Evolutionary conservation across 2,329 filamentous ascomycete genomes (phyloP).

Genomic region (Aspergillus japonicus): DNA sequence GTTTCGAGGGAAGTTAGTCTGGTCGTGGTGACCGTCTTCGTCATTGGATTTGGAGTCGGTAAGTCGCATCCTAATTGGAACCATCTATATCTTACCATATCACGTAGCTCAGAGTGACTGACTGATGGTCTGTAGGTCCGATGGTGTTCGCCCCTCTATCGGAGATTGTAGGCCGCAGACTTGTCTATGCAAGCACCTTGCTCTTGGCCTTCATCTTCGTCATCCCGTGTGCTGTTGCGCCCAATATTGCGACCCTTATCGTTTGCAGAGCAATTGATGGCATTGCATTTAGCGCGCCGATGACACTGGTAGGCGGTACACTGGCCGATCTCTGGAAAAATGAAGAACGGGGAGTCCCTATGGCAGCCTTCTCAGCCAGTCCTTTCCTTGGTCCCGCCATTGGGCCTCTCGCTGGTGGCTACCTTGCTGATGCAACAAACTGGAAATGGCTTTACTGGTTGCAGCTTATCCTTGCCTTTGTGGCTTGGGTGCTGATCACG

Average conservation of each 20-base stretch:
- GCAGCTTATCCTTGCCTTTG: slow-evolving; percentile 70
- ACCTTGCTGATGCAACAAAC: slow-evolving; percentile 64
- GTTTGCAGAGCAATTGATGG: slow-evolving; percentile 76
- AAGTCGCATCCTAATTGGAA: slow-evolving; percentile 17
- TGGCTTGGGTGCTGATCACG: slow-evolving; percentile 72
- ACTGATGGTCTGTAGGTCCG: slow-evolving; percentile 52
- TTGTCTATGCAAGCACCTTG: slow-evolving; percentile 70
- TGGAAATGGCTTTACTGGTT: slow-evolving; percentile 91
- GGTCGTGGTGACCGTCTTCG: slow-evolving; percentile 72
- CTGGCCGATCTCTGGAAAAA: slow-evolving; percentile 80
- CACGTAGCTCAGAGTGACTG: slow-evolving; percentile 6
- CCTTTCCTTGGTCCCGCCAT: slow-evolving; percentile 80
- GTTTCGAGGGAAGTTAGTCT: slow-evolving; percentile 72
- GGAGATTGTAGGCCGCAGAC: slow-evolving; percentile 69
- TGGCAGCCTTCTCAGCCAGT: slow-evolving; percentile 81
- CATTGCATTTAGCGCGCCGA: slow-evolving; percentile 80
- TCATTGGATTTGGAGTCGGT: slow-evolving; percentile 78
- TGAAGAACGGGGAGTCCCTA: slow-evolving; percentile 80
- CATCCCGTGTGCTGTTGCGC: slow-evolving; percentile 73
- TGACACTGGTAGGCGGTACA: slow-evolving; percentile 82
- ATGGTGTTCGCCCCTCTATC: slow-evolving; percentile 77
- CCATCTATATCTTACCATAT: background rate
- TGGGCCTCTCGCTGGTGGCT: slow-evolving; percentile 75
- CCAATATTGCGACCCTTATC: slow-evolving; percentile 74
- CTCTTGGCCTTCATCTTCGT: slow-evolving; percentile 72